Evolutionary conservation across 805 yeast species (phyloP).

Genomic region (Peterozyma toletana): DNA sequence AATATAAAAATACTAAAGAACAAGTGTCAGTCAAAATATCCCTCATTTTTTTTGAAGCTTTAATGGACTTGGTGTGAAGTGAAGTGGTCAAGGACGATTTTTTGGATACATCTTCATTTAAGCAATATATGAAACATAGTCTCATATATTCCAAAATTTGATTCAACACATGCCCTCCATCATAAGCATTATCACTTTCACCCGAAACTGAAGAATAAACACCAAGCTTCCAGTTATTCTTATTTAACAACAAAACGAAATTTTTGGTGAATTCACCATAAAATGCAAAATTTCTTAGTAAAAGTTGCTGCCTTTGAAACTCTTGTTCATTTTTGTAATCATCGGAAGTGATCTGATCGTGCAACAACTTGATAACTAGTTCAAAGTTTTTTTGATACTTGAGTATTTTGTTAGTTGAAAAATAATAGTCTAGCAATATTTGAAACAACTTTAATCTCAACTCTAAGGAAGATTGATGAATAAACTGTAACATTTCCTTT

Average conservation of each 20-base stretch:
- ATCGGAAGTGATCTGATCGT: slow-evolving; percentile 25
- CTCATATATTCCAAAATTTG: slow-evolving; percentile 26
- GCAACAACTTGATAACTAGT: slow-evolving; percentile 37
- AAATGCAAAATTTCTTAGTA: slow-evolving; percentile 46
- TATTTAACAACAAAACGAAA: slow-evolving; percentile 20
- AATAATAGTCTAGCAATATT: slow-evolving; percentile 53
- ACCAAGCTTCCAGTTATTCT: slow-evolving; percentile 26
- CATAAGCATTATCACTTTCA: background rate
- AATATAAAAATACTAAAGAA: slow-evolving; percentile 32
- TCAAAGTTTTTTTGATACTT: slow-evolving; percentile 44
- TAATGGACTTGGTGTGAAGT: slow-evolving; percentile 31
- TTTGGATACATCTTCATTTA: slow-evolving; percentile 44
- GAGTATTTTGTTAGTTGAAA: slow-evolving; percentile 18
- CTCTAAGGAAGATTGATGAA: slow-evolving; percentile 55
- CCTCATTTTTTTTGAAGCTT: slow-evolving; percentile 37
- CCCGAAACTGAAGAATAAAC: background rate
- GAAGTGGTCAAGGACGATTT: slow-evolving; percentile 30
- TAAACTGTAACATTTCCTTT: slow-evolving; percentile 51
- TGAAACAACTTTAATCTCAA: slow-evolving; percentile 73
- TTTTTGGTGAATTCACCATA: slow-evolving; percentile 43
- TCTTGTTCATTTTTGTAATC: slow-evolving; percentile 15
- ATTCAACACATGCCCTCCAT: slow-evolving; percentile 9
- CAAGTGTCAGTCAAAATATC: slow-evolving; percentile 33
- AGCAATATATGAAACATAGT: slow-evolving; percentile 38
- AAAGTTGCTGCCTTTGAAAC: slow-evolving; percentile 28